Base-by-base conservation (phyloP, 2,329 filamentous ascomycete species). In the Ilyonectria mors-panacis region DNA sequence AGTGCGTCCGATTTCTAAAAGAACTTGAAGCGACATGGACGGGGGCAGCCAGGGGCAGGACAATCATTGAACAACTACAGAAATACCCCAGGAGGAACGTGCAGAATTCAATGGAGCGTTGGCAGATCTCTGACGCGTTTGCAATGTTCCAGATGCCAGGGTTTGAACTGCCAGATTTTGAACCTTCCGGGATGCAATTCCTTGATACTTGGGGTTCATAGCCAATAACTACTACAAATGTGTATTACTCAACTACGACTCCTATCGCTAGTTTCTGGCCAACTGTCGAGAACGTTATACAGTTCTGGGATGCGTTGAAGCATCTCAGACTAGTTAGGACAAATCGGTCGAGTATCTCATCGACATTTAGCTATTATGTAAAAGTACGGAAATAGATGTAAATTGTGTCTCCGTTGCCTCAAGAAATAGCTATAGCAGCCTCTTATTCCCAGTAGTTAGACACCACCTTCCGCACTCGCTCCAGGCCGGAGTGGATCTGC, bases 21-120 rank as follows among this genome's bases (percentile, higher is more conserved):
- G 73, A 74, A 7, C 62, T 77, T 0, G 75, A 77, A 54, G 53
- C 61, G 21, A 67, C 68, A 2, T 77, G 74, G 75, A 74, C 74
- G 2, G 75, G 75, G 0, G 75, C 75, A 3, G 42, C 55, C 2
- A 64, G 71, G 9, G 71, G 72, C 30, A 59, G 73, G 12, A 68
- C 67, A 15, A 76, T 77, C n/a, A 72, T 77, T 21, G 72, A 76
- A 44, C 64, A 74, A 23, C 65, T 76, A 6, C 59, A 75, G 17
- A 59, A 60, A 26, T 33, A 48, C 5, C 42, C 30, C 2, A 37
- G 45, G 6, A 21, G 45, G 21, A 37, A 44, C 8, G 15, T 21
- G 7, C 17, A 35, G 13, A 35, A 23, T n/a, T 51, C 45, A 26
- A 39, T 42, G 12, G 12, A 54, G 30, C 30, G 30, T n/a, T 50